A percentile compares a stretch with the other conserved stretches of the same genome.
phyloP scores from a whole-genome alignment of 2,329 filamentous ascomycete genomes.

The Drechslerella stenobrocha region DNA sequence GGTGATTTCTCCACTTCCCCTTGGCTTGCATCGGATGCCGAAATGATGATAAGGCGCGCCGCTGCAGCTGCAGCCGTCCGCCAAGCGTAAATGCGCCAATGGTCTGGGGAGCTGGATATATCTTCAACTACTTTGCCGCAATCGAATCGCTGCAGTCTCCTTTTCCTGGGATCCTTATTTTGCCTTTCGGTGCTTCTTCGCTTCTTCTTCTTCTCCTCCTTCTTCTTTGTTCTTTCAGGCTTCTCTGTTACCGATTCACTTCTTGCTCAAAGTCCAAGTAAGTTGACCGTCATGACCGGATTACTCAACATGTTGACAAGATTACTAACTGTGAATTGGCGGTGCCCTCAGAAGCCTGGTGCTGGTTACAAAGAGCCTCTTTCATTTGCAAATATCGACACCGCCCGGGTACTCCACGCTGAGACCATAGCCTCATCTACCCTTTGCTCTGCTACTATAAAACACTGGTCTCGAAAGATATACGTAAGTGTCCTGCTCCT shows the following conservation, averaged over 20 bases:
- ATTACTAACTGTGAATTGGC: no score
- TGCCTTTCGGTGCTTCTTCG: no score
- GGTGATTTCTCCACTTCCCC: conserved; percentile 22
- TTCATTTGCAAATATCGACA: no score
- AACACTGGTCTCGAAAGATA: no score
- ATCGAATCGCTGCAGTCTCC: conserved; percentile 13
- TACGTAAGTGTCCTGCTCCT: no score
- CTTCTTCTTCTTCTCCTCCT: conserved; percentile 1
- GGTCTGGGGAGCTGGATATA: conserved; percentile 36
- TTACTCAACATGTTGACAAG: no score
- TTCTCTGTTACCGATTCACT: conserved; percentile 12
- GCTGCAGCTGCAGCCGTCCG: conserved; percentile 16
- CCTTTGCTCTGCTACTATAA: no score
- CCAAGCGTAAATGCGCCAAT: conserved; percentile 4
- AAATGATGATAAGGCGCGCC: conserved; percentile 24
- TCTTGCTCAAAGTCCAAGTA: conserved; percentile 21
- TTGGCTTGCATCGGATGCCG: conserved; percentile 40
- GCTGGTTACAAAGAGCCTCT: no score
- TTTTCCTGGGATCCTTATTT: conserved; percentile 26
- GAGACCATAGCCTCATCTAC: no score
- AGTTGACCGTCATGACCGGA: conserved; percentile 22
- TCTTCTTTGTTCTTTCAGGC: conserved; percentile 21
- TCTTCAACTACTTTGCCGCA: conserved; percentile 35
- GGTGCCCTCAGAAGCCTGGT: no score
- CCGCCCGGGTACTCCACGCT: no score